Base-by-base conservation (phyloP, 2,329 filamentous ascomycete species). In the Tolypocladium cylindrosporum region DNA sequence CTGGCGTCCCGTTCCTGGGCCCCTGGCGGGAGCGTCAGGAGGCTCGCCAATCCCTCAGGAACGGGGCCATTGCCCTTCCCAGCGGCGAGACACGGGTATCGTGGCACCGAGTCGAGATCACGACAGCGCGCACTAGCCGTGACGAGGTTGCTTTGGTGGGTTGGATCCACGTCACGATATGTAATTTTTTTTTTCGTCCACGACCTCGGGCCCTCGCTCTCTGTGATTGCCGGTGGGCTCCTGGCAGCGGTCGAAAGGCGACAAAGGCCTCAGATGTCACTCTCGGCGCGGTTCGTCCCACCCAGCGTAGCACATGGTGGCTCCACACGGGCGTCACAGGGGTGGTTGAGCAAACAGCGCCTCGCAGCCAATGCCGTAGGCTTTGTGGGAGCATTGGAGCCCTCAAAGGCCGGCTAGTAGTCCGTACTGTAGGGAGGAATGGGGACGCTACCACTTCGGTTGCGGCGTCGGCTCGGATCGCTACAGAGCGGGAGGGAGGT, bases 201-300 rank as follows among this genome's bases (percentile, higher is more conserved):
- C 21, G 48, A 27, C 45, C 45, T 8, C 31, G 31, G 31, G 31
- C 31, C 31, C 31, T 34, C 14, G 45, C 27, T 31, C 45, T 19
- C 27, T n/a, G 16, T 19, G 34, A 55, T 41, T 42, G 39, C 36
- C 9, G 40, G 39, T 42, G 39, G 24, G 36, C 39, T 41, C 39
- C 37, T 54, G 39, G 10, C 53, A 31, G 10, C 53, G 48, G 31
- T 55, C 39, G 14, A 55, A 55, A 31, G 14, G 37, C 24, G 53
- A 43, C 24, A 43, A 13, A 16, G 21, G 54, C 40, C 40, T 24
- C 52, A 16, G 57, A 55, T 40, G 58, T 48, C 59, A 57, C 41
- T 61, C 39, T 60, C 55, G 60, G 58, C 58, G 61, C 58, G 57
- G 58, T 61, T 61, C 60, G 61, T 63, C 60, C 60, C 61, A 63